Percentiles rank a stretch among this genome's conserved stretches.
Conservation (phyloP, 805 yeast genomes). For the Starmerella potacharoeniae region DNA sequence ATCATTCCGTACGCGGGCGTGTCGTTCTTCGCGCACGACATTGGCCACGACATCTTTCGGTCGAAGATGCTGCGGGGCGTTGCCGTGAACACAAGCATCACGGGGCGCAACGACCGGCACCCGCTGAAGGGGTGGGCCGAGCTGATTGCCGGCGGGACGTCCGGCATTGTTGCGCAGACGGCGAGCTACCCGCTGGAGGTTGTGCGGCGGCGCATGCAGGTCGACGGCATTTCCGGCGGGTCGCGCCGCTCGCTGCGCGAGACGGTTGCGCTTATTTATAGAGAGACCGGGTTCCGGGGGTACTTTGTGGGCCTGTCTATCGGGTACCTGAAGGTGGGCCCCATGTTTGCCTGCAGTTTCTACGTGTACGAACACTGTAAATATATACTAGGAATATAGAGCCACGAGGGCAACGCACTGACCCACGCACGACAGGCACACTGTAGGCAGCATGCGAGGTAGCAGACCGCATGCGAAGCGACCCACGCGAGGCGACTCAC, state of each 20-base stretch:
- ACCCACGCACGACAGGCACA: too few relatives aligned
- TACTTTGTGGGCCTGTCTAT: slow-evolving; percentile 90
- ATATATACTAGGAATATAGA: slow-evolving; percentile 48
- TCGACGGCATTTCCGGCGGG: slow-evolving; percentile 38
- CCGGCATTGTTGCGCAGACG: slow-evolving; percentile 90
- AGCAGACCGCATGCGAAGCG: not conserved
- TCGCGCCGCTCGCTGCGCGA: slow-evolving; percentile 2
- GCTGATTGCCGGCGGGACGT: slow-evolving; percentile 85
- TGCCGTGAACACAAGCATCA: slow-evolving; percentile 24
- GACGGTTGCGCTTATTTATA: slow-evolving; percentile 44
- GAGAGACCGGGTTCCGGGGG: slow-evolving; percentile 72
- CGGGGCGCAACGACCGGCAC: slow-evolving; percentile 30
- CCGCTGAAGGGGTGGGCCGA: slow-evolving; percentile 90
- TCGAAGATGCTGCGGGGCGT: slow-evolving; percentile 43
- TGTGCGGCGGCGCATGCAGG: slow-evolving; percentile 89
- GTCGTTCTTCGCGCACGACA: slow-evolving; percentile 87
- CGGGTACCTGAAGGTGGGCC: slow-evolving; percentile 89
- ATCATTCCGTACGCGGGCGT: slow-evolving; percentile 98
- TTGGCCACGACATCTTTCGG: slow-evolving; percentile 75
- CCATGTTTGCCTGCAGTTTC: slow-evolving; percentile 95
- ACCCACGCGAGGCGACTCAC: too few relatives aligned
- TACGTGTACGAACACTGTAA: slow-evolving; percentile 87
- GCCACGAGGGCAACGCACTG: not conserved
- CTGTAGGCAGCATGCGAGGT: not conserved
- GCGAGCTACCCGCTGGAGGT: slow-evolving; percentile 97